Evolutionary conservation across 2,329 filamentous ascomycete genomes (phyloP).

Genomic region (Talaromyces sp.): DNA sequence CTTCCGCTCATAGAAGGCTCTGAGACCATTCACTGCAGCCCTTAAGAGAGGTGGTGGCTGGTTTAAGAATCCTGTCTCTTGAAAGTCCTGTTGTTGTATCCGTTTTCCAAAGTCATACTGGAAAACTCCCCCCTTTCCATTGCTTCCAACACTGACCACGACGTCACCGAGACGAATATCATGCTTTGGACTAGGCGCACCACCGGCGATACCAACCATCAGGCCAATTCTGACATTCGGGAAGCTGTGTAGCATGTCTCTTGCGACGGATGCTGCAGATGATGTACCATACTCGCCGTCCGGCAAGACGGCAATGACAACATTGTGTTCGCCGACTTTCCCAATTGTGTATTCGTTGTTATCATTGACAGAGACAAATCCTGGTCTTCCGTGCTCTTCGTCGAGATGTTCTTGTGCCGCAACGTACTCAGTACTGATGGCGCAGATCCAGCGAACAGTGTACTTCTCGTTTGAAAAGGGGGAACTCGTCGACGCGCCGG

Average conservation of each 20-base stretch:
- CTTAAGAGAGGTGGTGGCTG: slow-evolving; percentile 12
- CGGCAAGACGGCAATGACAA: slow-evolving; percentile 24
- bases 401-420: slow-evolving; percentile 23
- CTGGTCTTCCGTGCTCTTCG: slow-evolving; percentile 3
- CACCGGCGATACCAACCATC: slow-evolving; percentile 42
- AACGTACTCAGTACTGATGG: slow-evolving; percentile 29
- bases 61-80: slow-evolving; percentile 12
- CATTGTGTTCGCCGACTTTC: slow-evolving; percentile 21
- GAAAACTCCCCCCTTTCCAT: slow-evolving; percentile 18
- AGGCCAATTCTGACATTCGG: slow-evolving; percentile 29
- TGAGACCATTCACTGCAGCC: slow-evolving; percentile 10
- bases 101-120: slow-evolving; percentile 24
- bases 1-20: slow-evolving; percentile 1
- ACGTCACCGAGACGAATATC: slow-evolving; percentile 10
- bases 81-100: slow-evolving; percentile 13
- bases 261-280: slow-evolving; percentile 27
- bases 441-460: slow-evolving; percentile 43
- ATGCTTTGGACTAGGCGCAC: slow-evolving; percentile 14
- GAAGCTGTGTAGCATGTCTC: slow-evolving; percentile 25
- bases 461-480: slow-evolving; percentile 19
- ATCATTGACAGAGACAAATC: slow-evolving; percentile 10
- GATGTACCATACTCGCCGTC: slow-evolving; percentile 20
- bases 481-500: too few relatives aligned
- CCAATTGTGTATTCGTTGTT: slow-evolving; percentile 25
- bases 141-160: slow-evolving; percentile 17